These are phyloP conservation scores for Ascomycota sp. DNA, from an alignment of 2,329 filamentous ascomycete species.

Conservation along the genomic window DNA sequence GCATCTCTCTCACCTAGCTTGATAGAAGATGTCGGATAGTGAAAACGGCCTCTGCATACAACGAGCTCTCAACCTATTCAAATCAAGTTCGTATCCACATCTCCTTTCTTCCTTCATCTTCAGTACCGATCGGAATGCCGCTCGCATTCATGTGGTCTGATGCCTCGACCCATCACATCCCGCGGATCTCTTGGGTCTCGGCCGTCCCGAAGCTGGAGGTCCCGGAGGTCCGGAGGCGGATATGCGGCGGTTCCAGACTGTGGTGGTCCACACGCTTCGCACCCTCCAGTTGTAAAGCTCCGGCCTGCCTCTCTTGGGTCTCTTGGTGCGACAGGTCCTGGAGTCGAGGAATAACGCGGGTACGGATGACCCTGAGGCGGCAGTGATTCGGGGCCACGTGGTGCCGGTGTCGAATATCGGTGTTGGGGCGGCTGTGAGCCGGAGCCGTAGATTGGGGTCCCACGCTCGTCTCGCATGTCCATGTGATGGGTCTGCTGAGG, in stretches of 20 bases:
- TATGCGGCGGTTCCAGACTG: slow-evolving; percentile 17
- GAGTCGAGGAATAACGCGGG: slow-evolving; percentile 21
- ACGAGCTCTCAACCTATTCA: not conserved
- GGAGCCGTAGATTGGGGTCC: slow-evolving; percentile 14
- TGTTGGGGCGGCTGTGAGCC: slow-evolving; percentile 14
- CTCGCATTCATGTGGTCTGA: slow-evolving; percentile 25
- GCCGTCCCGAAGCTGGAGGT: slow-evolving; percentile 11
- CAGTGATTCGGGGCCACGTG: slow-evolving; percentile 20
- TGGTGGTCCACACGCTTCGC: slow-evolving; percentile 17
- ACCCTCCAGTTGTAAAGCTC: slow-evolving; percentile 24
- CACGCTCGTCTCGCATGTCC: slow-evolving; percentile 18
- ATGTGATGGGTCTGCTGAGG: slow-evolving; percentile 14
- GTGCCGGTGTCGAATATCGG: slow-evolving; percentile 16
- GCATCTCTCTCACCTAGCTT: no score
- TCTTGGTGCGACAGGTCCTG: slow-evolving; percentile 19
- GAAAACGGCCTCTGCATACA: not conserved
- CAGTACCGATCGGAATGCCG: slow-evolving; percentile 23
- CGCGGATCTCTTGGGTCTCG: slow-evolving; percentile 17
- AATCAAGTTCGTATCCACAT: not conserved
- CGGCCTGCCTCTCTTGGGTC: slow-evolving; percentile 21
- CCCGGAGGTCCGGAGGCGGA: slow-evolving; percentile 11
- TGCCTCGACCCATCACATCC: slow-evolving; percentile 20
- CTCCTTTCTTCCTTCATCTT: slow-evolving; percentile 10
- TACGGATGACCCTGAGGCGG: slow-evolving; percentile 19
- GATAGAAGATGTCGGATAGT: no score